phyloP scores from a whole-genome alignment of 2,329 filamentous ascomycete genomes.

The Fusarium fracticaudum region DNA sequence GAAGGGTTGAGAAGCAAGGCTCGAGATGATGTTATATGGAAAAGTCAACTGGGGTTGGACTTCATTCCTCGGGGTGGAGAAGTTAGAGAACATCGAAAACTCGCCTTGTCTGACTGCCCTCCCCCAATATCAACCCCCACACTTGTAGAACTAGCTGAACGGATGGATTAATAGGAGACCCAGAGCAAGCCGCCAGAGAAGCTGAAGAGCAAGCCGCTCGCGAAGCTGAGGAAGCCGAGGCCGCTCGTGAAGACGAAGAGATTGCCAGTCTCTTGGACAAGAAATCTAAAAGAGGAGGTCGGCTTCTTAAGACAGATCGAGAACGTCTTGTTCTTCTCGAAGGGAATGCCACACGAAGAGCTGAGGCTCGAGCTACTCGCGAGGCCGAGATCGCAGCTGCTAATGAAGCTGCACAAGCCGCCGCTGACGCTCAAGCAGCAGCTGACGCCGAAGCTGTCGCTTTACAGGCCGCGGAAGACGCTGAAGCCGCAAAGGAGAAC shows the following conservation, averaged over 20 bases:
- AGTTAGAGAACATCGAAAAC: slow-evolving; percentile 52
- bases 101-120: slow-evolving; percentile 53
- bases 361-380: slow-evolving; percentile 38
- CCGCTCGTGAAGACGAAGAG: slow-evolving; percentile 45
- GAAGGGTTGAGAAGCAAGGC: slow-evolving; percentile 56
- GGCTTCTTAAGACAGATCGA: slow-evolving; percentile 33
- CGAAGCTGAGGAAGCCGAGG: slow-evolving; percentile 38
- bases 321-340: slow-evolving; percentile 34
- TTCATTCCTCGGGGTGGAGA: slow-evolving; percentile 54
- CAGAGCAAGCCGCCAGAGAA: slow-evolving; percentile 35
- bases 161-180: slow-evolving; percentile 47
- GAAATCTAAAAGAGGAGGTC: slow-evolving; percentile 43
- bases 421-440: slow-evolving; percentile 25
- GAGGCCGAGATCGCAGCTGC: slow-evolving; percentile 18
- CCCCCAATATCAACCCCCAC: slow-evolving; percentile 61
- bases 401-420: slow-evolving; percentile 31
- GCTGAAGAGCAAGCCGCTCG: slow-evolving; percentile 38
- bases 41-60: slow-evolving; percentile 57
- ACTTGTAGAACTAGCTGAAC: slow-evolving; percentile 56
- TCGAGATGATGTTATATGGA: slow-evolving; percentile 56
- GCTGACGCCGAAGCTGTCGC: slow-evolving; percentile 35
- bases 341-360: slow-evolving; percentile 38
- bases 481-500: slow-evolving; percentile 37
- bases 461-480: slow-evolving; percentile 46
- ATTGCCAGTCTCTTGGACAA: slow-evolving; percentile 54